phyloP scores from a whole-genome alignment of 2,329 filamentous ascomycete genomes.

The Aaosphaeria arxii region DNA sequence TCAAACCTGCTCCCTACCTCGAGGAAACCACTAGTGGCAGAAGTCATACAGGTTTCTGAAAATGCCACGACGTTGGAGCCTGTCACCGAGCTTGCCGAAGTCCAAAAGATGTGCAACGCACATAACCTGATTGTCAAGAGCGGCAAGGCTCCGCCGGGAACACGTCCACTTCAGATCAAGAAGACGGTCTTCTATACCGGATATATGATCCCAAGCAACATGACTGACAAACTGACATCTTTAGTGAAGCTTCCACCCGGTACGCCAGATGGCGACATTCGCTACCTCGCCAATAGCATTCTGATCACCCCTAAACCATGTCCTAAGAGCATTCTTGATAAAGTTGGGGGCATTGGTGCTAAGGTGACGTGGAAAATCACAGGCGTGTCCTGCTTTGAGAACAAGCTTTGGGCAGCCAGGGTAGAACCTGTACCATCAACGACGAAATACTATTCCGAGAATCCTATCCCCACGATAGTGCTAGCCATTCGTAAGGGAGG shows the following conservation, averaged over 20 bases:
- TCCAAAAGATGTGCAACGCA: constrained; percentile 84
- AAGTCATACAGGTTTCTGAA: constrained; percentile 85
- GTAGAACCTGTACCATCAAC: constrained; percentile 69
- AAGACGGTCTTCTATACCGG: constrained; percentile 90
- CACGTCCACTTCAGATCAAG: constrained; percentile 66
- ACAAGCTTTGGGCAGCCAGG: constrained; percentile 82
- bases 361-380: constrained; percentile 83
- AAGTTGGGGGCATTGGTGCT: constrained; percentile 81
- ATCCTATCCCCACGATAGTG: constrained; percentile 74
- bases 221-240: constrained; percentile 68
- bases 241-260: constrained; percentile 64
- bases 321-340: constrained; percentile 68
- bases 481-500: constrained; percentile 74
- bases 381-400: constrained; percentile 70
- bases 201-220: constrained; percentile 73
- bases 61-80: constrained; percentile 71
- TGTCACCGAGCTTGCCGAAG: constrained; percentile 73
- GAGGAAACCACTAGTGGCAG: constrained; percentile 66
- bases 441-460: constrained; percentile 70
- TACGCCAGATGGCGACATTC: constrained; percentile 67
- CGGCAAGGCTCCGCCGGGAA: constrained; percentile 43
- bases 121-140: constrained; percentile 67
- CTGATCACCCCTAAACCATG: constrained; percentile 81
- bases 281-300: constrained; percentile 83
- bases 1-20: constrained; percentile 41